Evolutionary conservation across 2,329 filamentous ascomycete genomes (phyloP), one percentile per base, ranked within the genome.

Genomic region (Chaetoscypha palmicola): DNA sequence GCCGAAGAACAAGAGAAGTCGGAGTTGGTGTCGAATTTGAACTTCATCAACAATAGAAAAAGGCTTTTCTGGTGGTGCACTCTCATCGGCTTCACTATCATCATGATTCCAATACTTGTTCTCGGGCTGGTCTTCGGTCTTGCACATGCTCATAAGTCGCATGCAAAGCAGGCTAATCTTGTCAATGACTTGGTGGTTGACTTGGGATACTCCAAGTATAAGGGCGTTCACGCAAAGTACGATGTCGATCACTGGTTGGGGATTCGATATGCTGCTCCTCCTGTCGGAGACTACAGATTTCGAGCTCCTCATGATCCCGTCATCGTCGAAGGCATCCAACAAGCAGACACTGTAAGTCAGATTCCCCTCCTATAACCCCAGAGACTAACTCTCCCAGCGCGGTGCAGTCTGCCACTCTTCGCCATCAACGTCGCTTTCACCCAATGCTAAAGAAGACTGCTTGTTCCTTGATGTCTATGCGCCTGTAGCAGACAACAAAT

Each of bases 171-270:
- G 7, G n/a, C n/a, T n/a, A n/a, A n/a, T n/a, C n/a, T n/a, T n/a
- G 32, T 32, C 20, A 41, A 31, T 10, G 19, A 44, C 12, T 42
- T 51, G 37, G 48, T 26, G 10, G 56, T 88, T 11, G 69, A 85
- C 49, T 68, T 90, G 17, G 72, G 71, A 2, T 90, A 89, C 58
- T 73, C 80, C 22, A 73, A 69, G 20, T 88, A 89, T 57, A 62
- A 70, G 38, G 86, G 86, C 7, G 63, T 66, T 3, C 58, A 67
- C 1, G 66, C 73, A 1, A 53, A 63, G 0, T 75, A 76, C 53
- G 81, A 79, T 1, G 66, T 88, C 37, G 78, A 74, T 2, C 72
- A 82, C 61, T 91, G 83, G 83, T 71, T 86, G 5, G 86, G 84
- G 1, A 77, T 92, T 50, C 76, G 83, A 33, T 92, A 79, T 66